A percentile compares a stretch with the other conserved stretches of the same genome.
Evolutionary conservation across 345 rosid species (phyloP).

Genomic region (Syzygium oleosum): DNA sequence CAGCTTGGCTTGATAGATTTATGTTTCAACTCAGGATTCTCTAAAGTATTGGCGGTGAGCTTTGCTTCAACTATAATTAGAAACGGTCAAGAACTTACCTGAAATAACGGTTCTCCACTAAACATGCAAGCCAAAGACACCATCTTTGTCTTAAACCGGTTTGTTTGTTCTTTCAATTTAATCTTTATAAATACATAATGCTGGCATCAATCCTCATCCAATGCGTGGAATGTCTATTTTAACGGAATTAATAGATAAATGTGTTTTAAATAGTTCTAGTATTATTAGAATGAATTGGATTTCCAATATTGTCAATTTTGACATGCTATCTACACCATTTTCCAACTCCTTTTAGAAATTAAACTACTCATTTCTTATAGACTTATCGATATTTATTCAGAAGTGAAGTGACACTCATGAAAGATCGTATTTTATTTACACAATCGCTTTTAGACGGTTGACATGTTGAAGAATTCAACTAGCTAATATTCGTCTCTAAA

Average conservation of each 20-base stretch:
- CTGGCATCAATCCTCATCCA: neutral
- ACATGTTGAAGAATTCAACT: neutral
- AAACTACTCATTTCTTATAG: neutral
- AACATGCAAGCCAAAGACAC: neutral
- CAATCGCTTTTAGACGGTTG: neutral
- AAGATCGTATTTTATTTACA: neutral
- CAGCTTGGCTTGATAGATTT: neutral
- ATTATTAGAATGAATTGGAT: neutral
- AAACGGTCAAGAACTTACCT: conserved; percentile 16
- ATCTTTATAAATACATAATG: neutral
- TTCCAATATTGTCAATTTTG: neutral
- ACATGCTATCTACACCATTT: neutral
- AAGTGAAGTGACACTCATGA: neutral
- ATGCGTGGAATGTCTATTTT: neutral
- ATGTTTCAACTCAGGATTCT: neutral
- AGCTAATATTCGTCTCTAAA: neutral
- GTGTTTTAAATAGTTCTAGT: neutral
- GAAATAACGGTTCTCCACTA: conserved; percentile 36
- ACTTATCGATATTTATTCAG: neutral
- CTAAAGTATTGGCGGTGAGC: conserved; percentile 14
- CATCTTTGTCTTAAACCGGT: neutral
- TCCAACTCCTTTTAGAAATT: neutral
- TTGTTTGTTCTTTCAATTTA: neutral
- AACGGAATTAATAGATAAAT: neutral
- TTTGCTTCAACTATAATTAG: conserved; percentile 19